phyloP scores from a whole-genome alignment of 257 asterid genomes.

The Verbena officinalis region DNA sequence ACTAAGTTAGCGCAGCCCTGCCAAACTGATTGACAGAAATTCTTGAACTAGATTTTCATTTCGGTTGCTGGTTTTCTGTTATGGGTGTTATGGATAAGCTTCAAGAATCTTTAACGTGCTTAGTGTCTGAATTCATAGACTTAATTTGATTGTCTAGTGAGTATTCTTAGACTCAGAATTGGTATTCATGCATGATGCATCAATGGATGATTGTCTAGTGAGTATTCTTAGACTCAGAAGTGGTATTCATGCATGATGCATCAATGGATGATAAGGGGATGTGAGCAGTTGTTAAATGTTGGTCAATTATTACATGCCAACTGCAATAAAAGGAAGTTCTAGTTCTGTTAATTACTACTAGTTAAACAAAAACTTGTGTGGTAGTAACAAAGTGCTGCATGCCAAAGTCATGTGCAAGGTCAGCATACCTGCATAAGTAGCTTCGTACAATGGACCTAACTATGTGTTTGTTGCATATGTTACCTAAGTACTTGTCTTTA shows the following conservation, averaged over 20 bases:
- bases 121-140: background rate
- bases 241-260: constrained; percentile 11
- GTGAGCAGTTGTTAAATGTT: background rate
- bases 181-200: too few relatives aligned
- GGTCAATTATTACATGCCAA: background rate
- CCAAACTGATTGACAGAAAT: background rate
- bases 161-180: background rate
- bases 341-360: constrained; percentile 14
- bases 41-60: background rate
- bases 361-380: constrained; percentile 6
- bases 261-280: background rate
- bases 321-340: background rate
- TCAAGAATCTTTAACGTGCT: background rate
- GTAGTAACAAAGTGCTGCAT: background rate
- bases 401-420: constrained; percentile 4
- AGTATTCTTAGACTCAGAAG: background rate
- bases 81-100: background rate
- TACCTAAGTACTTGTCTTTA: too few relatives aligned
- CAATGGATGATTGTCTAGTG: background rate
- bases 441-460: background rate
- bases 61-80: background rate
- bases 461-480: background rate
- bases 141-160: constrained; percentile 9
- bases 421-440: background rate
- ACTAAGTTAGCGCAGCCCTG: background rate